phyloP scores from a whole-genome alignment of 306 rosid species.

The Erythrophleum fordii region DNA sequence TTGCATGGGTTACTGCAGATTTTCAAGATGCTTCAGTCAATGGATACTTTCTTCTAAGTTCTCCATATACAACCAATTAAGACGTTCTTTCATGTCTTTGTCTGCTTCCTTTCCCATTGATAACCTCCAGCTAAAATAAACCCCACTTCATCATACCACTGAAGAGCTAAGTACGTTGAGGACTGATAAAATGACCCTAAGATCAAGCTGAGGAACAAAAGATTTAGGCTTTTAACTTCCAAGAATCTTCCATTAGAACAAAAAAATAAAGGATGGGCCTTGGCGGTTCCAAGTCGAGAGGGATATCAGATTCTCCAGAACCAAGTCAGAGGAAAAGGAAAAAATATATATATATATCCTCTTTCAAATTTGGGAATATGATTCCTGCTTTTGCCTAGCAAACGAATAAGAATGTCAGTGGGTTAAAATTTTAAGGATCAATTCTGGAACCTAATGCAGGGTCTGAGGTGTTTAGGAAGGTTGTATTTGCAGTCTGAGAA shows the following conservation, averaged over 20 bases:
- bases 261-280: slow-evolving; percentile 41
- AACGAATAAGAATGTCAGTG: slow-evolving; percentile 53
- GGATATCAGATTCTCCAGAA: slow-evolving; percentile 50
- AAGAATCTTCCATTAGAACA: slow-evolving; percentile 57
- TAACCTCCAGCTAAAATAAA: slow-evolving; percentile 28
- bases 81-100: slow-evolving; percentile 38
- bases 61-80: slow-evolving; percentile 43
- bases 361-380: slow-evolving; percentile 63
- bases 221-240: slow-evolving; percentile 23
- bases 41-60: slow-evolving; percentile 53
- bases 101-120: slow-evolving; percentile 36
- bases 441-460: slow-evolving; percentile 64
- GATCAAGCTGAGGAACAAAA: slow-evolving; percentile 34
- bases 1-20: slow-evolving; percentile 31
- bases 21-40: slow-evolving; percentile 63
- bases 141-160: slow-evolving; percentile 5
- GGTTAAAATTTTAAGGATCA: slow-evolving; percentile 48
- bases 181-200: slow-evolving; percentile 32
- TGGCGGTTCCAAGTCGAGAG: slow-evolving; percentile 54
- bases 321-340: slow-evolving; percentile 41
- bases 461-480: slow-evolving; percentile 36
- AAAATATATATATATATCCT: slow-evolving; percentile 38
- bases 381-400: slow-evolving; percentile 66
- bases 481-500: slow-evolving; percentile 42
- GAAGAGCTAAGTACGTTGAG: slow-evolving; percentile 33